Conservation (phyloP, 139 green algal genomes). For the Chlorella sp. region DNA sequence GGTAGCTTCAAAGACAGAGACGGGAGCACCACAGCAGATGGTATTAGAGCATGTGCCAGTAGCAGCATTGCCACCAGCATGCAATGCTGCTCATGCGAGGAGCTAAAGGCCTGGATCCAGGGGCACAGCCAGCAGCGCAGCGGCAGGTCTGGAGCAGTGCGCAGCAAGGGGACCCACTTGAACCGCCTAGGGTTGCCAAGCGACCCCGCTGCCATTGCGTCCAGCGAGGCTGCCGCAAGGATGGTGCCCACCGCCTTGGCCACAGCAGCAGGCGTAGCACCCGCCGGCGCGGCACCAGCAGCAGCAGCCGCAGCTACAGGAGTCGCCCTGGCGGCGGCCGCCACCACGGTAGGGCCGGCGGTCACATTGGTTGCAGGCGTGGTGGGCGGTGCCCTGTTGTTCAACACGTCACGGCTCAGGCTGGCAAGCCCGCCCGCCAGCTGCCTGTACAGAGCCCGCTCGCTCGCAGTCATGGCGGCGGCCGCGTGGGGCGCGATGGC, state of each 20-base stretch:
- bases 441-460: constrained; percentile 1
- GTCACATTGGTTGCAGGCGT: too few relatives aligned
- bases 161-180: neutral
- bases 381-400: neutral
- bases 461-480: too few relatives aligned
- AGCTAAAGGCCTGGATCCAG: too few relatives aligned
- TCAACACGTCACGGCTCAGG: neutral
- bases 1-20: neutral
- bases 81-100: too few relatives aligned
- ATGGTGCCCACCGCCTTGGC: neutral
- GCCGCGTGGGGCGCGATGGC: too few relatives aligned
- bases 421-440: neutral
- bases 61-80: too few relatives aligned
- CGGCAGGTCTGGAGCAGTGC: neutral
- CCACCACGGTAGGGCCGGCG: too few relatives aligned
- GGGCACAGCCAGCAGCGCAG: too few relatives aligned
- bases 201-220: neutral
- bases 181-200: neutral
- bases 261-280: neutral
- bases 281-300: neutral
- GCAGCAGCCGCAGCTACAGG: neutral
- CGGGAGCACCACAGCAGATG: too few relatives aligned
- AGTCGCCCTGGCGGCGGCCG: too few relatives aligned
- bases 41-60: too few relatives aligned
- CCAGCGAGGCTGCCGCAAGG: neutral